Evolutionary conservation across 495 filamentous ascomycete species (phyloP).

Genomic region (Penicillium pancosmium): DNA sequence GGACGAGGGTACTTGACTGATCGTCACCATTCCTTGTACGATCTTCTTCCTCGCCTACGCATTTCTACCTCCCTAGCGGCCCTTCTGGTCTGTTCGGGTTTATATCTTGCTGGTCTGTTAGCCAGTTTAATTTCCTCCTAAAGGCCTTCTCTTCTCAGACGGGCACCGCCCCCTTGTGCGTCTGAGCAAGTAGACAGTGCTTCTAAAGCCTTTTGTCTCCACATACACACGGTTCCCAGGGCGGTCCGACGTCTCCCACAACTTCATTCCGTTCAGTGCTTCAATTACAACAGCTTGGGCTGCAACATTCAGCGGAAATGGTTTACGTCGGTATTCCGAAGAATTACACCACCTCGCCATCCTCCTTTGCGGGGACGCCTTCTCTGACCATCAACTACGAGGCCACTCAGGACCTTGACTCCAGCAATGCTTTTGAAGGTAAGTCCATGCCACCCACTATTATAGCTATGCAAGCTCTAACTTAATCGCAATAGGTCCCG

Average conservation of each 20-base stretch:
- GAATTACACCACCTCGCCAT: conserved; percentile 79
- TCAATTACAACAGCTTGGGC: conserved; percentile 22
- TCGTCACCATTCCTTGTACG: conserved; percentile 85
- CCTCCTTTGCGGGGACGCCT: conserved; percentile 73
- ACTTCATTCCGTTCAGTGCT: conserved; percentile 18
- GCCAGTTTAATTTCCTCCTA: conserved; percentile 60
- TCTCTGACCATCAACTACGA: conserved; percentile 96
- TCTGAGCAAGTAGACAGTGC: conserved; percentile 77
- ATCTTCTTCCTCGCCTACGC: conserved; percentile 76
- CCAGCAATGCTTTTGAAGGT: conserved; percentile 96
- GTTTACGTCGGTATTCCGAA: conserved; percentile 77
- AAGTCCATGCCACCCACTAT: conserved; percentile 17
- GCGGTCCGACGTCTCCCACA: conserved; percentile 33
- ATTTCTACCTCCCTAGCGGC: conserved; percentile 86
- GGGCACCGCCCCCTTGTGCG: conserved; percentile 81
- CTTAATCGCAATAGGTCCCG: conserved; percentile 65
- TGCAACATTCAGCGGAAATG: conserved; percentile 63
- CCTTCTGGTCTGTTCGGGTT: conserved; percentile 42
- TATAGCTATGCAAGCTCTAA: conserved; percentile 9
- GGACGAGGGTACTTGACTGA: conserved; percentile 63
- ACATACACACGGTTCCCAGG: conserved; percentile 23
- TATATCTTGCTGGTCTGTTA: conserved; percentile 57
- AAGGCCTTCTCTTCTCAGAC: conserved; percentile 96
- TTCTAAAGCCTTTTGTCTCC: conserved; percentile 52
- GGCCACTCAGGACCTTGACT: conserved; percentile 91